These are phyloP conservation scores for Solanum medicagineum DNA, from an alignment of 257 asterid species.

Conservation along the genomic window DNA sequence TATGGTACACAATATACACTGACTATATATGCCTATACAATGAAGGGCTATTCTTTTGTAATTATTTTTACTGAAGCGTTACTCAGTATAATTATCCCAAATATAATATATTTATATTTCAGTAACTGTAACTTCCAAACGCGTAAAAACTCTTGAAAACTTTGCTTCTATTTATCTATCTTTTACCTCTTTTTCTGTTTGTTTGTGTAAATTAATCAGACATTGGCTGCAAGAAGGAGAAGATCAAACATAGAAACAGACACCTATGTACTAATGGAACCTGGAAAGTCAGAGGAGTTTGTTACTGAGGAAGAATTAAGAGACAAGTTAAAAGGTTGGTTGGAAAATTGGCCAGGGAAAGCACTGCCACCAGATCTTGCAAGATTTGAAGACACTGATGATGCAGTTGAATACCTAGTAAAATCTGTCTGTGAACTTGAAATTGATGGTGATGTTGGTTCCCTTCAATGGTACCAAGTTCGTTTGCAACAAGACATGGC, in stretches of 20 bases:
- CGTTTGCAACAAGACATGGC: constrained; percentile 19
- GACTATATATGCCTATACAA: no score
- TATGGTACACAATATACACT: no score
- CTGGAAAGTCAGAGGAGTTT: constrained; percentile 61
- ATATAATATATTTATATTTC: not conserved
- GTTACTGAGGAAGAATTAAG: constrained; percentile 61
- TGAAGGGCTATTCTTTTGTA: no score
- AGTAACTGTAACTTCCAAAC: not conserved
- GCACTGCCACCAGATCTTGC: constrained; percentile 56
- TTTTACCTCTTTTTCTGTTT: not conserved
- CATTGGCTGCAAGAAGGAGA: constrained; percentile 48
- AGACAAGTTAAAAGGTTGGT: constrained; percentile 38
- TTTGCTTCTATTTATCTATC: not conserved
- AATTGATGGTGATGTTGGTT: constrained; percentile 77
- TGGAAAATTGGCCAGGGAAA: constrained; percentile 57
- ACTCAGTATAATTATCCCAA: no score
- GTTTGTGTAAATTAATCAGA: constrained; percentile 6
- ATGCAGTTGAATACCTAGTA: constrained; percentile 55
- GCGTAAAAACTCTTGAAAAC: not conserved
- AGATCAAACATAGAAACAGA: constrained; percentile 49
- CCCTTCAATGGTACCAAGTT: constrained; percentile 82
- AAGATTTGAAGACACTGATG: constrained; percentile 48
- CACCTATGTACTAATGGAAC: constrained; percentile 65
- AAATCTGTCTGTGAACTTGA: constrained; percentile 74
- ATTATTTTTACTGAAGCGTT: no score